These are phyloP conservation scores for Zizania latifolia DNA, from an alignment of 176 grass and related monocot genomes.

Conservation along the genomic window DNA sequence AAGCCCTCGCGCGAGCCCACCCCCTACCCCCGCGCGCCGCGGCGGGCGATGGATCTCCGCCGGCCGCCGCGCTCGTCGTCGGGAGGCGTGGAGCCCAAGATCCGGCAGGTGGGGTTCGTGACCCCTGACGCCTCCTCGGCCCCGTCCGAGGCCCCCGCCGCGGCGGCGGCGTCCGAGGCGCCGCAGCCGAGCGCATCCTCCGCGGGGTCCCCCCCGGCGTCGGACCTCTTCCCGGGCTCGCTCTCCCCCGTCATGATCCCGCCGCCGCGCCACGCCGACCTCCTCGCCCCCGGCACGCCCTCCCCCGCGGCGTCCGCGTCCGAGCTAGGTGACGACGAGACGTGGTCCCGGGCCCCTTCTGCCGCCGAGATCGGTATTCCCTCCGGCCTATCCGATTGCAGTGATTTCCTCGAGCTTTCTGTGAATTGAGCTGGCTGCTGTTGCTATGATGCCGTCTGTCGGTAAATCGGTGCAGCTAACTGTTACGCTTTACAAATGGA, in stretches of 20 bases:
- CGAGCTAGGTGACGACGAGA: constrained; percentile 33
- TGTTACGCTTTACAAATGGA: neutral
- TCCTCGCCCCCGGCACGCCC: constrained; percentile 30
- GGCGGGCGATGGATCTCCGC: constrained; percentile 59
- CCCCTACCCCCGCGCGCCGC: constrained; percentile 10
- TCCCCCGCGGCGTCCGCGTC: constrained; percentile 22
- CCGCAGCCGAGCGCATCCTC: neutral
- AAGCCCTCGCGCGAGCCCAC: neutral
- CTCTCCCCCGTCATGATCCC: constrained; percentile 86
- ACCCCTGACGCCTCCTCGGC: constrained; percentile 42
- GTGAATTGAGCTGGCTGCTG: neutral
- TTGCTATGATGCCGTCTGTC: neutral
- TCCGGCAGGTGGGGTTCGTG: constrained; percentile 83
- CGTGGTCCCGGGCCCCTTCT: constrained; percentile 33
- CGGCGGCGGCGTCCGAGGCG: neutral
- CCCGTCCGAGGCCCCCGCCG: constrained; percentile 16
- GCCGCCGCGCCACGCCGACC: constrained; percentile 57
- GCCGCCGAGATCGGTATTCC: constrained; percentile 26
- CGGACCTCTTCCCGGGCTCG: constrained; percentile 35
- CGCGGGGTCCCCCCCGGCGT: neutral
- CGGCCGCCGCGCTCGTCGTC: constrained; percentile 48
- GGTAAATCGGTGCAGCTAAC: neutral
- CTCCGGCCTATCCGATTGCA: neutral
- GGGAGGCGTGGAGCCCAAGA: constrained; percentile 63
- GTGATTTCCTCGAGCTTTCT: neutral